A percentile compares a stretch with the other conserved stretches of the same genome.
These are phyloP conservation scores for Ophiocordyceps polyrhachis-furcata DNA, from an alignment of 2,329 filamentous ascomycete genomes.

Conservation along the genomic window DNA sequence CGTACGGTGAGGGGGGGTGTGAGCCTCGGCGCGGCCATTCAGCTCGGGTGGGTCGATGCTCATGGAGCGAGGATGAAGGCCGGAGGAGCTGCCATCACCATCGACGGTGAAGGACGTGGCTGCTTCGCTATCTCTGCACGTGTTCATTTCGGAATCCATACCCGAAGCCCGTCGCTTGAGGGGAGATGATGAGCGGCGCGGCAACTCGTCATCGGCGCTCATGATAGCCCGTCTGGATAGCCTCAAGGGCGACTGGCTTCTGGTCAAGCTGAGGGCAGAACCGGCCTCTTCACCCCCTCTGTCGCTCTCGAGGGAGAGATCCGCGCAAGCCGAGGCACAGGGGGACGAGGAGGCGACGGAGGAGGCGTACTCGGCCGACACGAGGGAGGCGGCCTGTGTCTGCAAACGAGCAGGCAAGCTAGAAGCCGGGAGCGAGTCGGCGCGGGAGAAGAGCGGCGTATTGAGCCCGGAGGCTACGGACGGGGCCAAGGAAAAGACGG, in stretches of 20 bases:
- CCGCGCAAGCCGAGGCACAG: constrained; percentile 33
- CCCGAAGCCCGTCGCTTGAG: constrained; percentile 45
- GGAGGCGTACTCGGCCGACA: constrained; percentile 29
- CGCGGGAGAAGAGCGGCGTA: constrained; percentile 21
- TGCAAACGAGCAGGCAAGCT: constrained; percentile 34
- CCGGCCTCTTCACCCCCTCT: constrained; percentile 27
- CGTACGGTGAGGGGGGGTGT: constrained; percentile 11
- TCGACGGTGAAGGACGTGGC: constrained; percentile 11
- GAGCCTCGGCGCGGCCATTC: constrained; percentile 2
- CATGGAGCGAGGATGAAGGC: constrained; percentile 18
- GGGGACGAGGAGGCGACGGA: constrained; percentile 41
- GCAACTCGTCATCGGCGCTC: constrained; percentile 37
- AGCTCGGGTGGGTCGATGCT: constrained; percentile 19
- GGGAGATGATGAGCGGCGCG: constrained; percentile 44
- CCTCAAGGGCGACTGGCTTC: constrained; percentile 34
- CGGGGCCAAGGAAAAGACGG: constrained; percentile 28
- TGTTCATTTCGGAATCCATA: constrained; percentile 32
- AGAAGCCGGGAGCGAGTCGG: constrained; percentile 26
- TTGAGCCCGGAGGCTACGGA: constrained; percentile 19
- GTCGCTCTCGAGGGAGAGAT: constrained; percentile 37
- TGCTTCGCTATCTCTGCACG: constrained; percentile 24
- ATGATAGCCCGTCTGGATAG: constrained; percentile 35
- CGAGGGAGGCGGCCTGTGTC: constrained; percentile 21
- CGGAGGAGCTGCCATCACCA: constrained; percentile 5
- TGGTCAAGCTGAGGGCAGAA: constrained; percentile 18